A percentile compares a stretch with the other conserved stretches of the same genome.
Conservation (phyloP, 805 yeast genomes). For the Monosporozyma unispora region DNA sequence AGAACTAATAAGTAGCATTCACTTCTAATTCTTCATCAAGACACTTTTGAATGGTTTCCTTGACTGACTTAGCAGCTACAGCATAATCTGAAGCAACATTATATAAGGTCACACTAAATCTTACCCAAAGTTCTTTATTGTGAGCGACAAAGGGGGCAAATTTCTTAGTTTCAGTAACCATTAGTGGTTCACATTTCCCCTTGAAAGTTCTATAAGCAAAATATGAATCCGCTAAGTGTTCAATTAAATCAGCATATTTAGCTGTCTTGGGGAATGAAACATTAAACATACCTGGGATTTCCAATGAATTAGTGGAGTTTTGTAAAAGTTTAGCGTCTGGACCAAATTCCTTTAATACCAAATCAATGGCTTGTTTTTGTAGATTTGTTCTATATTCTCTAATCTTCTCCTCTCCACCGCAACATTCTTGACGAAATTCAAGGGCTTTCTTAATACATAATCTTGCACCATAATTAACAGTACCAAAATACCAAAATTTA, state of each 20-base stretch:
- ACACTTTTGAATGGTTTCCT: slow-evolving; percentile 1
- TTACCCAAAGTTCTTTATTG: slow-evolving; percentile 33
- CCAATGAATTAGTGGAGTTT: slow-evolving; percentile 11
- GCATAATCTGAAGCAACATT: slow-evolving; percentile 47
- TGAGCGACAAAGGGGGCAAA: slow-evolving; percentile 40
- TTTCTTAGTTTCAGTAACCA: slow-evolving; percentile 32
- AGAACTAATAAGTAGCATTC: too few species aligned
- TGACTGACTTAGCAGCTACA: neutral
- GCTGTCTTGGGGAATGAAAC: slow-evolving; percentile 39
- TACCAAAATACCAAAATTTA: slow-evolving; percentile 45
- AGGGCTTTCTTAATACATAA: slow-evolving; percentile 40
- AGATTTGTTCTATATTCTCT: slow-evolving; percentile 38
- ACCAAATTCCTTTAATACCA: slow-evolving; percentile 36
- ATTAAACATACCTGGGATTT: slow-evolving; percentile 20
- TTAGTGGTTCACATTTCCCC: slow-evolving; percentile 14
- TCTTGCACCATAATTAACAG: slow-evolving; percentile 38
- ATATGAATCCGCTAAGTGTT: slow-evolving; percentile 12
- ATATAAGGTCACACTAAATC: slow-evolving; percentile 56
- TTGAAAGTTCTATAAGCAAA: slow-evolving; percentile 11
- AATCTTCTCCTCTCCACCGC: slow-evolving; percentile 50
- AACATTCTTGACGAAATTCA: slow-evolving; percentile 39
- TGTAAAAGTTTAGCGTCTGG: slow-evolving; percentile 26
- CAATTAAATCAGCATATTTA: slow-evolving; percentile 13
- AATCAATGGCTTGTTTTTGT: slow-evolving; percentile 36
- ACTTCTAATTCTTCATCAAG: neutral